A percentile compares a stretch with the other conserved stretches of the same genome.
Evolutionary conservation across 1,284 basidiomycete genomes (phyloP).

Genomic region (Cutaneotrichosporon cutaneum): DNA sequence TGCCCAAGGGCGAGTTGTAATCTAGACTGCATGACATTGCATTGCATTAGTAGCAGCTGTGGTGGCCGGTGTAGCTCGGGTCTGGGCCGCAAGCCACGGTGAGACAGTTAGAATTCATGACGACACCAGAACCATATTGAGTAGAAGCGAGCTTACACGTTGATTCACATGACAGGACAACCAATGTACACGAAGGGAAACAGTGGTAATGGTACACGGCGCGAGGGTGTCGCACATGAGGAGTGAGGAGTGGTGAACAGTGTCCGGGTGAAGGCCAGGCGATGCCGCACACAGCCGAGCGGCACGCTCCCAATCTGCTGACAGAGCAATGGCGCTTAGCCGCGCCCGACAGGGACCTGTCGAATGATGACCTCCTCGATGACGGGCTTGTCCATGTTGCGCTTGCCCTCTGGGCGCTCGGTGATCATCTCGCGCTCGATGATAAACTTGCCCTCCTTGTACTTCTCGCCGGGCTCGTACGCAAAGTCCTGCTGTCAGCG

Average conservation of each 20-base stretch:
- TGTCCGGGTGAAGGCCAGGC: neutral
- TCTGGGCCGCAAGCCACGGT: neutral
- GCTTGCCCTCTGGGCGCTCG: conserved; percentile 44
- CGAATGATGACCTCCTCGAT: conserved; percentile 38
- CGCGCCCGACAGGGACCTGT: neutral
- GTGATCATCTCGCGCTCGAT: conserved; percentile 83
- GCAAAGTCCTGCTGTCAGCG: conserved; percentile 70
- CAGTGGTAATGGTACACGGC: neutral
- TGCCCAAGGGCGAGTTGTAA: conserved; percentile 18
- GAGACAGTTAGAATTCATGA: neutral
- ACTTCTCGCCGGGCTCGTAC: conserved; percentile 84
- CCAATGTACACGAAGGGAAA: neutral
- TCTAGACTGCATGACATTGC: neutral
- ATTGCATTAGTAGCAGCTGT: conserved; percentile 1
- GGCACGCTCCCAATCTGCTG: too few species aligned
- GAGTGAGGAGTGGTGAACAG: conserved; percentile 1
- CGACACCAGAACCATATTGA: neutral
- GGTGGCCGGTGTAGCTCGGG: too few species aligned
- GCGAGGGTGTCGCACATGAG: neutral
- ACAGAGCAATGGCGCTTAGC: neutral
- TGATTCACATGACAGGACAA: conserved; percentile 4
- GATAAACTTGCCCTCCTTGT: conserved; percentile 98
- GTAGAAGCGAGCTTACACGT: neutral
- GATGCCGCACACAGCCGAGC: neutral
- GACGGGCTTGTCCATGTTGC: conserved; percentile 24